Base-by-base conservation (phyloP, 2,329 filamentous ascomycete species). In the Lecanicillium sp. region DNA sequence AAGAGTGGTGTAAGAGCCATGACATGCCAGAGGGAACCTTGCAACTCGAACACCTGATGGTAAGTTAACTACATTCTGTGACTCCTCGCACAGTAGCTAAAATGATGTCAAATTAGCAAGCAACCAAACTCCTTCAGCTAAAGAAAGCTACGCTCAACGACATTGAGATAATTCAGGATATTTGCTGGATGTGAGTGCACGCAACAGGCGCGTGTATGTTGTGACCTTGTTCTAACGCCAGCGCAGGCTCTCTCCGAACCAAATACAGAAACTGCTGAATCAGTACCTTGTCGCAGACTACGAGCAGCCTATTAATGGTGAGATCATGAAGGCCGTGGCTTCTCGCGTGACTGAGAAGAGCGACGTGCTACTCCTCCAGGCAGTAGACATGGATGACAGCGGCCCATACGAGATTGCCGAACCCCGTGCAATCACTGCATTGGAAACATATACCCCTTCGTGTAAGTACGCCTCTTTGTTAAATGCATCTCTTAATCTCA, bases 1-100 rank as follows among this genome's bases (percentile, higher is more conserved):
- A 98, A 63, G 92, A 98, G 66, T 98, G 92, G 92, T 98, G 92
- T 69, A 98, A 98, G 79, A 95, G 89, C 57, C 94, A 98, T 61
- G 92, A 97, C 53, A 97, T 98, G 90, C 92, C 92, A 1, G 90
- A 98, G 64, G 92, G 92, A 40, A 98, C 90, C 20, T 74, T 98
- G 38, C 90, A 97, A 67, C 76, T 98, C 41, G 92, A 98, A 71
- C 92, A 98, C 70, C 68, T 98, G 51, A 98, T 98, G 92, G 84
- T 87, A 66, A 63, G 49, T 44, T 29, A n/a, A 37, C 11, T 27
- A 22, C 18, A 13, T 20, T n/a, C 12, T 33, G 19, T 4, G 15
- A 33, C 13, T 9, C 25, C 4, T 33, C 7, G 15, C 29, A 7
- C 8, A 3, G n/a, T 20, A 11, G 4, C 17, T 20, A n/a, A 15